Base-by-base conservation (phyloP, 768 basidiomycete species). In the Crepidotus variabilis region DNA sequence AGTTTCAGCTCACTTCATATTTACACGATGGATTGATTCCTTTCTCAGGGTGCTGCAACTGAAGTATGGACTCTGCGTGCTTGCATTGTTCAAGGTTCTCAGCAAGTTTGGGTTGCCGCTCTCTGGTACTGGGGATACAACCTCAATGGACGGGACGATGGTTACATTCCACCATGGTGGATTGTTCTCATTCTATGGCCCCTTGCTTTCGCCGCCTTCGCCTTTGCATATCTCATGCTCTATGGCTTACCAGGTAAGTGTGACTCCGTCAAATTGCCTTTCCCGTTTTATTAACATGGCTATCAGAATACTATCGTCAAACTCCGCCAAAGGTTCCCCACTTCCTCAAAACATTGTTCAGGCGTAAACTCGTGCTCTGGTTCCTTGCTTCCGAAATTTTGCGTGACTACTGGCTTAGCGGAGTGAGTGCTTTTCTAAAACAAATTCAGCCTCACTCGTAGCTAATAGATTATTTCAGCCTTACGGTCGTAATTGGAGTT, bases 41-140 rank as follows among this genome's bases (percentile, higher is more conserved):
- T 46, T 45, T 32, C 46, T 28, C 63, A 90, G 84, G 94, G 94
- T 64, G 93, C 94, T 54, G 92, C 94, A 1, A 95, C 94, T 6
- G 94, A 97, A 70, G 86, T 95, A 14, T 97, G 94, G 94, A 90
- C 87, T 28, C 68, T 94, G 57, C 83, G 94, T 32, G 94, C 94
- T 11, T 95, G 93, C 68, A 75, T 95, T 59, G 94, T 97, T 0
- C 94, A 97, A 72, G 94, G 94, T 39, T 89, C 93, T 9, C 94
- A 97, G 63, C 94, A 96, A 72, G 84, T 97, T 36, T 97, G 94
- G 94, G 88, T 96, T 13, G 90, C 94, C 2, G 94, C 90, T 7
- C 73, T 97, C 35, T 97, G 94, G 94, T 97, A 92, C 66, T 97
- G 94, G 94, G 94, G 94, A 61, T 84, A 87, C 71, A 82, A 83